Base-by-base conservation (phyloP, 768 basidiomycete species). In the Gloeopeniophorella convolvens region DNA sequence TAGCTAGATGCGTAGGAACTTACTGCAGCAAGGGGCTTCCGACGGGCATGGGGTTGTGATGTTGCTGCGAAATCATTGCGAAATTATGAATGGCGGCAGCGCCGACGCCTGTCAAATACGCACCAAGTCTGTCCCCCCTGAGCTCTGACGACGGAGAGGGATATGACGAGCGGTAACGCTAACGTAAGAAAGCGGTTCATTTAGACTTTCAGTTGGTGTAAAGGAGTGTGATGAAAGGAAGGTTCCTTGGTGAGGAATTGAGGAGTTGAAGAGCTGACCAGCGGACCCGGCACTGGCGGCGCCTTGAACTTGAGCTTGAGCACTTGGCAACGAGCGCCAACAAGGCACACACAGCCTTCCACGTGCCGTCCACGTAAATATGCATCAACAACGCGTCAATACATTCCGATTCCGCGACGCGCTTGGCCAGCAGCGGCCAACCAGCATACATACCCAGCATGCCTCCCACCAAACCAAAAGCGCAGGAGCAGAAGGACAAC, bases 21-120 rank as follows among this genome's bases (percentile, higher is more conserved):
- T 47, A 74, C 72, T 74, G 63, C 73, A 75, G 55, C 74, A 75
- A 20, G 73, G 74, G 13, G 59, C 65, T 13, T 59, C 59, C 4
- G 68, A 62, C n/a, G 64, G 59, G 48, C 73, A 75, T 1, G 41
- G 63, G 24, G 45, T 62, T 5, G 72, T 72, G 32, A 48, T 40
- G 52, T 72, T 74, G 55, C 73, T 75, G 47, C n/a, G n/a, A n/a
- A n/a, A n/a, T n/a, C n/a, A n/a, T n/a, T n/a, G n/a, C n/a, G n/a
- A n/a, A n/a, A n/a, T n/a, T n/a, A n/a, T n/a, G n/a, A n/a, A n/a
- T n/a, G n/a, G n/a, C n/a, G n/a, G n/a, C n/a, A n/a, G n/a, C n/a
- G n/a, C n/a, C n/a, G n/a, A n/a, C n/a, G n/a, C n/a, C n/a, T n/a
- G n/a, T n/a, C n/a, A 20, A 39, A 8, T 12, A 50, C 62, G 20